Percentiles rank a stretch among this genome's conserved stretches.
Conservation (phyloP, 2,329 filamentous ascomycete genomes). For the Colletotrichum paranaense region DNA sequence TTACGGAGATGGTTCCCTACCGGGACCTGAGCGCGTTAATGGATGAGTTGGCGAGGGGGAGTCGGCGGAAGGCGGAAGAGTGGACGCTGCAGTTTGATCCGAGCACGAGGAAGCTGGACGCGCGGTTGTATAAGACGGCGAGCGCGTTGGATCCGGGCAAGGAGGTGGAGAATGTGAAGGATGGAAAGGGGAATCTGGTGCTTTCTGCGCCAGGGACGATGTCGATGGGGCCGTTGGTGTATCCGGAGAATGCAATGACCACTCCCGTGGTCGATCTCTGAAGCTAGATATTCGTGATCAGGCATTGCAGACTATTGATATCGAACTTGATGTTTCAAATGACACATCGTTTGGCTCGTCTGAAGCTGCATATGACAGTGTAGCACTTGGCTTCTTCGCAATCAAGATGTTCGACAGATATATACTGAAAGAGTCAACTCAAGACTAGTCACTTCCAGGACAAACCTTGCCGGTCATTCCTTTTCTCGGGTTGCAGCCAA, state of each 20-base stretch:
- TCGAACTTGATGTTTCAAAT: too few relatives aligned
- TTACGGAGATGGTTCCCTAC: constrained; percentile 1
- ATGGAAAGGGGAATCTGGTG: background rate
- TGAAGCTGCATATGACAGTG: too few relatives aligned
- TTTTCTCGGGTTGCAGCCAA: too few relatives aligned
- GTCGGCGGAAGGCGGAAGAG: background rate
- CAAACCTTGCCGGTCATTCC: too few relatives aligned
- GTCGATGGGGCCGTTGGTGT: background rate
- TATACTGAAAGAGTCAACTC: too few relatives aligned
- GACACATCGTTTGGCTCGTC: too few relatives aligned
- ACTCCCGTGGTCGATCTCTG: background rate
- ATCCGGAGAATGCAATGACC: background rate
- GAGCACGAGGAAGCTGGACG: background rate
- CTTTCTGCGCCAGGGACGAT: background rate
- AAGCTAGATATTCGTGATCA: background rate
- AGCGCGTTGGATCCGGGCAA: background rate
- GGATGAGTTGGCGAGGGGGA: background rate
- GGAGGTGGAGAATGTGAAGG: background rate
- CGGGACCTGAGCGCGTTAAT: background rate
- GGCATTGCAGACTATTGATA: too few relatives aligned
- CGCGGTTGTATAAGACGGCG: background rate
- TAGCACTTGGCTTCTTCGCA: too few relatives aligned
- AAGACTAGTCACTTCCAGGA: too few relatives aligned
- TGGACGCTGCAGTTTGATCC: background rate
- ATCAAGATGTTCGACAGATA: too few relatives aligned